Conservation (phyloP, 495 filamentous ascomycete species). For the Aspergillus affinis region DNA sequence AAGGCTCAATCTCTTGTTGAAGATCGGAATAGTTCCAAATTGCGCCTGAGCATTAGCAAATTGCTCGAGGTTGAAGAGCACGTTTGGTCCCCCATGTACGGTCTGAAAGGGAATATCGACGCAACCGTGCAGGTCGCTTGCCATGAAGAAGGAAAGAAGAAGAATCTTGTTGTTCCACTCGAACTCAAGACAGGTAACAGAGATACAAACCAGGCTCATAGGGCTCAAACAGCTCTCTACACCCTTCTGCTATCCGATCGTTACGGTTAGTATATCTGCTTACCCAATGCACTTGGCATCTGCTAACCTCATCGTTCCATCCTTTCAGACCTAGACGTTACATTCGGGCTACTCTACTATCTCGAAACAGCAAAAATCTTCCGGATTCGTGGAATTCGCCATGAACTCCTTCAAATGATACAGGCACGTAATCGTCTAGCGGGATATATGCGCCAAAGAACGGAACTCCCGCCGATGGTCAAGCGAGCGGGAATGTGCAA, state of each 20-base stretch:
- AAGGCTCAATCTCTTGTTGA: constrained; percentile 72
- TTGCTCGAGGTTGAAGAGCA: constrained; percentile 96
- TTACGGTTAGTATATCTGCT: constrained; percentile 58
- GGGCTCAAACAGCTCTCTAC: constrained; percentile 93
- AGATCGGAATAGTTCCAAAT: constrained; percentile 69
- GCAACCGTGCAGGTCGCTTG: constrained; percentile 93
- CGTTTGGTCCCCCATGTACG: constrained; percentile 96
- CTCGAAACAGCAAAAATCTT: constrained; percentile 84
- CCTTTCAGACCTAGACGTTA: constrained; percentile 72
- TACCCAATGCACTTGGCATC: constrained; percentile 14
- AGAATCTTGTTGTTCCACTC: constrained; percentile 81
- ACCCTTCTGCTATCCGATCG: constrained; percentile 90
- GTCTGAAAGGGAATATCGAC: constrained; percentile 95
- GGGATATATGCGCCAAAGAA: constrained; percentile 75
- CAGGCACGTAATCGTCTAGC: constrained; percentile 92
- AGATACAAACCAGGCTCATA: constrained; percentile 69
- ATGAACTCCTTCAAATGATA: constrained; percentile 91
- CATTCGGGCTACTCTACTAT: constrained; percentile 90
- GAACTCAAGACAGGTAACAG: constrained; percentile 93
- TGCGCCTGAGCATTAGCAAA: constrained; percentile 84
- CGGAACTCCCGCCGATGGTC: constrained; percentile 81
- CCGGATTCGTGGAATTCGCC: constrained; percentile 76
- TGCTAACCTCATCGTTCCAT: background rate
- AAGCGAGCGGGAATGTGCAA: constrained; percentile 72
- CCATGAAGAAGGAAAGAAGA: constrained; percentile 58